These are phyloP conservation scores for Fraxinus americana DNA, from an alignment of 257 asterid genomes.

Conservation along the genomic window DNA sequence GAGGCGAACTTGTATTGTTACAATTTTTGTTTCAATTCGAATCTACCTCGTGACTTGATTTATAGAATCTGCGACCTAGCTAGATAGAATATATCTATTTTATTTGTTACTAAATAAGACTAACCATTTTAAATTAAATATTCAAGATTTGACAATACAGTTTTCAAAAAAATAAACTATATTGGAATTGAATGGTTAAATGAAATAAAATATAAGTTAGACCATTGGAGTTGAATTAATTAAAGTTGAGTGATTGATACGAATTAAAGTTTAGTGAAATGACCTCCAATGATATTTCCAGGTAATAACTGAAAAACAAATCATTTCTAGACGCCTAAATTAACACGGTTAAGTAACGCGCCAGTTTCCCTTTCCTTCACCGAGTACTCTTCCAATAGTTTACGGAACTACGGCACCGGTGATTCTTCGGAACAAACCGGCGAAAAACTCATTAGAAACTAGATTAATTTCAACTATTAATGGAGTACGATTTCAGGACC, in stretches of 20 bases:
- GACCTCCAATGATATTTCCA: background rate
- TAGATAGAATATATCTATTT: too few species aligned
- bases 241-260: background rate
- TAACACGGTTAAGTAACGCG: background rate
- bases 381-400: background rate
- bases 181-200: too few species aligned
- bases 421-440: background rate
- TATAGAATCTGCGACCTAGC: too few species aligned
- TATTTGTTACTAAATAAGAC: too few species aligned
- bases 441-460: background rate
- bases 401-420: background rate
- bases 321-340: background rate
- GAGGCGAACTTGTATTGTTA: too few species aligned
- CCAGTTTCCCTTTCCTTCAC: background rate
- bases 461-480: background rate
- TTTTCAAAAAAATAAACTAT: too few species aligned
- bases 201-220: too few species aligned
- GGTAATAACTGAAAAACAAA: too few species aligned
- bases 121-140: too few species aligned
- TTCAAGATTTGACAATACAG: too few species aligned
- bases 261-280: background rate
- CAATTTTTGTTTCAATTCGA: too few species aligned
- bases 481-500: conserved; percentile 61
- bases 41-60: too few species aligned
- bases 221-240: background rate